Percentiles rank a stretch among this genome's conserved stretches.
phyloP scores from a whole-genome alignment of 305 asterid species.

The Lippia alba region DNA sequence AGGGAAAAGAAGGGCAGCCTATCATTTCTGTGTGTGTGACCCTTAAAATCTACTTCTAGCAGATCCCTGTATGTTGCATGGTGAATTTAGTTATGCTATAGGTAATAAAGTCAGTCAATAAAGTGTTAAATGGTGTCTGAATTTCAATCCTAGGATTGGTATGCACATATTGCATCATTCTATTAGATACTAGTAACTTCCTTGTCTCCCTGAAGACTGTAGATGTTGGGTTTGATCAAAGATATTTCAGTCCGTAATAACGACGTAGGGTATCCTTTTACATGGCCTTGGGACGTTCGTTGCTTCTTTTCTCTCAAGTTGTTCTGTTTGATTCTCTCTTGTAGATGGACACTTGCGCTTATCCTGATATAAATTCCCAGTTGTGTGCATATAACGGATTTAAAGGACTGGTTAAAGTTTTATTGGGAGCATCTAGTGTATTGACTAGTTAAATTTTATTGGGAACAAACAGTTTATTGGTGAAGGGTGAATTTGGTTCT shows the following conservation, averaged over 20 bases:
- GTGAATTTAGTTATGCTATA: constrained; percentile 21
- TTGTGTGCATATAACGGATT: too few relatives aligned
- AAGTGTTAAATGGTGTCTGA: constrained; percentile 28
- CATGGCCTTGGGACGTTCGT: background rate
- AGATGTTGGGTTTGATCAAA: constrained; percentile 19
- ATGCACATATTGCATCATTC: constrained; percentile 4
- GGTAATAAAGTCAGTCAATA: constrained; percentile 10
- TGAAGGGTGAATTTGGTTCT: background rate
- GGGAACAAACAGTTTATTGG: background rate
- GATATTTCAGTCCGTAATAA: constrained; percentile 19
- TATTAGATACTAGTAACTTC: constrained; percentile 19
- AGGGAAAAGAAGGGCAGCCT: background rate
- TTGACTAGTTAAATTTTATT: too few relatives aligned
- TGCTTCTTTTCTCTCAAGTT: constrained; percentile 37
- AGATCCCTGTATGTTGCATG: background rate
- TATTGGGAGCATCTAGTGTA: too few relatives aligned
- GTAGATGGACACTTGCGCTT: constrained; percentile 60
- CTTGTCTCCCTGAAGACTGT: constrained; percentile 19
- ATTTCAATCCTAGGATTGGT: constrained; percentile 22
- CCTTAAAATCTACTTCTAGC: background rate
- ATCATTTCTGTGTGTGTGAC: too few relatives aligned
- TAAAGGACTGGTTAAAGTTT: too few relatives aligned
- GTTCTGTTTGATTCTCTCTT: constrained; percentile 47
- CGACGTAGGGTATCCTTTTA: constrained; percentile 22
- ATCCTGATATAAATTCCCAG: background rate